These are phyloP conservation scores for Casuarina glauca DNA, from an alignment of 306 rosid species.

Conservation along the genomic window DNA sequence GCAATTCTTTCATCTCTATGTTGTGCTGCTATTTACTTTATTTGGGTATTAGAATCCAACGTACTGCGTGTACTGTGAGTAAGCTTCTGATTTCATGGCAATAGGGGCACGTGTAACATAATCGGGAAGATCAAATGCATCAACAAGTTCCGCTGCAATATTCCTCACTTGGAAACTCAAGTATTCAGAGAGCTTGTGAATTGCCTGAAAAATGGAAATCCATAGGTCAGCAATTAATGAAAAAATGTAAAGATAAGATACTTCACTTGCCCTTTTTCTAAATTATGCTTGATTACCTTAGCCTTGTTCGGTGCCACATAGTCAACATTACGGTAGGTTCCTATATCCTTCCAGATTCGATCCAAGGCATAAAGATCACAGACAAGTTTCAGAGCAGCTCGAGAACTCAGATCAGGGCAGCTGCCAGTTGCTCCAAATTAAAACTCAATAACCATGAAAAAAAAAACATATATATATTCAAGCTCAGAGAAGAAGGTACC, in stretches of 20 bases:
- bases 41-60: conserved; percentile 59
- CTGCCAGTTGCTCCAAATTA: conserved; percentile 43
- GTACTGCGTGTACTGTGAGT: conserved; percentile 71
- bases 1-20: neutral
- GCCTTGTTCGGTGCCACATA: conserved; percentile 98
- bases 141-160: conserved; percentile 77
- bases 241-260: neutral
- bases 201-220: conserved; percentile 59
- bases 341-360: conserved; percentile 94
- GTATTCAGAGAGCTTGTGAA: conserved; percentile 80
- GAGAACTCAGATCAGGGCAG: conserved; percentile 74
- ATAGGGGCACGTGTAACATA: conserved; percentile 84
- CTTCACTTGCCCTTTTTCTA: neutral
- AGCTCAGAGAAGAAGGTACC: conserved; percentile 44
- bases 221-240: conserved; percentile 12
- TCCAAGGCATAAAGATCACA: conserved; percentile 97
- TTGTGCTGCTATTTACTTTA: neutral
- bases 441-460: conserved; percentile 22
- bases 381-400: conserved; percentile 78
- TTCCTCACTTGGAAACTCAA: conserved; percentile 89
- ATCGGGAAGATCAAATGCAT: conserved; percentile 88
- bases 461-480: conserved; percentile 11
- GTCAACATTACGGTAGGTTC: conserved; percentile 96
- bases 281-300: conserved; percentile 53
- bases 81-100: conserved; percentile 79